Conservation (phyloP, 345 rosid genomes). For the Gossypium sturtianum region DNA sequence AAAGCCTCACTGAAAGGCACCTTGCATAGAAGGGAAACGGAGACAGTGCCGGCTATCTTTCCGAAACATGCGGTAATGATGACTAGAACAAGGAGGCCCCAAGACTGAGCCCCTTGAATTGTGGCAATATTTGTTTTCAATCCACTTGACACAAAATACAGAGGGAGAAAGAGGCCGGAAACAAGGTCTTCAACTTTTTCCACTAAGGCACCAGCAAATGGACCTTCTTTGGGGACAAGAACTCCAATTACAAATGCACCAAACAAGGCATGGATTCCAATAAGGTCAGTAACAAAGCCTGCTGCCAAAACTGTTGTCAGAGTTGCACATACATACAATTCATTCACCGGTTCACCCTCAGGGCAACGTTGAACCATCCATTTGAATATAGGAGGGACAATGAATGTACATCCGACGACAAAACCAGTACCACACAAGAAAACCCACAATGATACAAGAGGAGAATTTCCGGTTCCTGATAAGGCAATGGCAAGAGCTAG, state of each 20-base stretch:
- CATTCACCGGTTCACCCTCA: slow-evolving; percentile 70
- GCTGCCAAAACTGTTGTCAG: slow-evolving; percentile 53
- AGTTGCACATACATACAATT: slow-evolving; percentile 56
- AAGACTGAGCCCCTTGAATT: slow-evolving; percentile 58
- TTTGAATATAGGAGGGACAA: slow-evolving; percentile 45
- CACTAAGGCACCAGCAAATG: slow-evolving; percentile 54
- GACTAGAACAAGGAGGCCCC: slow-evolving; percentile 66
- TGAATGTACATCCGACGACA: slow-evolving; percentile 24
- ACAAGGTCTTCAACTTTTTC: slow-evolving; percentile 84
- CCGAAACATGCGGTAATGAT: slow-evolving; percentile 66
- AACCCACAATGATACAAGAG: slow-evolving; percentile 62
- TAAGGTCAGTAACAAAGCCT: slow-evolving; percentile 56
- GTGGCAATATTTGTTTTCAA: slow-evolving; percentile 69
- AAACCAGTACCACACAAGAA: slow-evolving; percentile 49
- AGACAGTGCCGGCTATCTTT: slow-evolving; percentile 59
- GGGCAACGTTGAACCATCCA: slow-evolving; percentile 59
- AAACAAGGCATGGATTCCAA: slow-evolving; percentile 76
- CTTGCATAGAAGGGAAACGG: slow-evolving; percentile 42
- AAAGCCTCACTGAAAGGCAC: slow-evolving; percentile 52
- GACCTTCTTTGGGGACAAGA: slow-evolving; percentile 68
- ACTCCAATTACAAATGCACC: slow-evolving; percentile 80
- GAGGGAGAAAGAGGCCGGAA: slow-evolving; percentile 62
- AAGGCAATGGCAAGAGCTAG: slow-evolving; percentile 83
- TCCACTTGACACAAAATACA: slow-evolving; percentile 78
- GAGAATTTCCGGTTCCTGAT: slow-evolving; percentile 46